Percentiles rank a stretch among this genome's conserved stretches.
These are phyloP conservation scores for Colletotrichum sp. DNA, from an alignment of 2,329 filamentous ascomycete species.

Conservation along the genomic window DNA sequence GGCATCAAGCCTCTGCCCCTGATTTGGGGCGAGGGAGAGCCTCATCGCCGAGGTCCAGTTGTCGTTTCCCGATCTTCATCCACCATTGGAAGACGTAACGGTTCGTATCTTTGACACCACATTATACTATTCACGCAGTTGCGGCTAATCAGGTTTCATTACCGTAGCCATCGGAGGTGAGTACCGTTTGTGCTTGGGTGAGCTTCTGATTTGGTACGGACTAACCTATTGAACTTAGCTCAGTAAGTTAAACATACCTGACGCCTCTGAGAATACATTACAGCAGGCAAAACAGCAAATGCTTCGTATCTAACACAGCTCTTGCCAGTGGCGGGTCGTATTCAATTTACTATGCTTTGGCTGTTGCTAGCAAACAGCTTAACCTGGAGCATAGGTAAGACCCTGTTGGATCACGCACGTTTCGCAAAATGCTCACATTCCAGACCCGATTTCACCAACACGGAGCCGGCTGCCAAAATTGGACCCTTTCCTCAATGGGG, in stretches of 20 bases:
- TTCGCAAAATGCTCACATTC: not conserved
- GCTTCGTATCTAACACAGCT: not conserved
- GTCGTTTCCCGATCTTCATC: slow-evolving; percentile 80
- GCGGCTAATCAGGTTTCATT: not conserved
- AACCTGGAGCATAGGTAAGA: slow-evolving; percentile 75
- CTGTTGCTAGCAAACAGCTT: slow-evolving; percentile 89
- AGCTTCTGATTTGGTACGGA: slow-evolving; percentile 1
- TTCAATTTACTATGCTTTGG: slow-evolving; percentile 92
- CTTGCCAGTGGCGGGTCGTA: slow-evolving; percentile 79
- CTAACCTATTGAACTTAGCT: slow-evolving; percentile 35
- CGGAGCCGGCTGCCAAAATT: slow-evolving; percentile 88
- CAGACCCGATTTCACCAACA: slow-evolving; percentile 72
- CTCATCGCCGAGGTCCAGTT: slow-evolving; percentile 80
- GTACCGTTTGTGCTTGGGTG: slow-evolving; percentile 24
- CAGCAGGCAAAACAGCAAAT: not conserved
- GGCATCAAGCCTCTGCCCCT: slow-evolving; percentile 91
- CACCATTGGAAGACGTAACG: slow-evolving; percentile 82
- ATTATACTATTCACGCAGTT: slow-evolving; percentile 7
- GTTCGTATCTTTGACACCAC: slow-evolving; percentile 47
- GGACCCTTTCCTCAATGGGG: slow-evolving; percentile 91
- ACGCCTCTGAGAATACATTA: not conserved
- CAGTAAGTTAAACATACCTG: slow-evolving; percentile 32
- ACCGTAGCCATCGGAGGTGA: slow-evolving; percentile 62
- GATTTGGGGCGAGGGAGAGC: slow-evolving; percentile 84
- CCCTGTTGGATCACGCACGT: not conserved